Evolutionary conservation across 2,329 filamentous ascomycete species (phyloP), one percentile per base, ranked within the genome.

Genomic region (Colletotrichum melonis): DNA sequence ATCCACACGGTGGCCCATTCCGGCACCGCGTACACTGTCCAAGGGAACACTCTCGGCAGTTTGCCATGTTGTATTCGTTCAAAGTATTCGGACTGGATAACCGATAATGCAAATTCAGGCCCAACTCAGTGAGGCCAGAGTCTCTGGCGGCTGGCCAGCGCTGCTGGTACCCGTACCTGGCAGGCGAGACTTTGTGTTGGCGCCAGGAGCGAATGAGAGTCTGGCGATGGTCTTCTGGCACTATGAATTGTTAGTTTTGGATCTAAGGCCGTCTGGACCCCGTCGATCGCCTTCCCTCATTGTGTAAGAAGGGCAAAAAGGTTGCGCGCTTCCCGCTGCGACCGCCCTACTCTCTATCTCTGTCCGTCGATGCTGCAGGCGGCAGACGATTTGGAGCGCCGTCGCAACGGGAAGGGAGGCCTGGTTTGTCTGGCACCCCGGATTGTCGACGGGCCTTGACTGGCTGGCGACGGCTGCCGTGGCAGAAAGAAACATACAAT

Each of bases 271-370:
- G 54, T 60, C 66, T 72, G 38, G 69, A 55, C 69, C 52, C 66
- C 38, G 69, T 35, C 54, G 38, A 69, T 59, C 66, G n/a, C 30
- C 55, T 11, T 24, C 46, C 56, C 57, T 59, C 26, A 57, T 62
- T 32, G 52, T 28, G 16, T 42, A 12, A 42, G 38, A 16, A 19
- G 38, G 12, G 19, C 16, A n/a, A 49, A 19, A 64, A 42, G 65
- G 38, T 63, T 42, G 69, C 59, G 59, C 69, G 69, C 69, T 72
- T 62, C 63, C 69, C 69, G 63, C 69, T 30, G 26, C 35, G 62
- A 28, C 28, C 46, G 46, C 28, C 60, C 60, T 52, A n/a, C 42
- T n/a, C 38, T 55, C 38, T 55, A 32, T 65, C 52, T 32, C 28
- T 64, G 62, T 30, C 26, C 26, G 59, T 63, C 24, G 16, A 22